phyloP scores from a whole-genome alignment of 129 eudicot genomes.

The Lonicera japonica region DNA sequence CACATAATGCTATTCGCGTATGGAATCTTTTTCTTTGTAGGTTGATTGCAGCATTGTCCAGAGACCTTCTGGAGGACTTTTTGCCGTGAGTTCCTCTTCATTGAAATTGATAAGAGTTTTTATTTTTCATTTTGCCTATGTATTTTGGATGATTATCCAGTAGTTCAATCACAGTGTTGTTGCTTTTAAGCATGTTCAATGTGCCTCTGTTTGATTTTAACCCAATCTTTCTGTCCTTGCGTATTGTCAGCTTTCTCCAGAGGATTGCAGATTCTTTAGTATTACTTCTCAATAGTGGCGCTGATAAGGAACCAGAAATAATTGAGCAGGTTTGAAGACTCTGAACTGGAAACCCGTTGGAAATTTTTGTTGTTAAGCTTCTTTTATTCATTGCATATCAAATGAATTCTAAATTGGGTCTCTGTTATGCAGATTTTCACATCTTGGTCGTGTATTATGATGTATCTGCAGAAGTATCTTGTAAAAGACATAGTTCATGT shows the following conservation, averaged over 20 bases:
- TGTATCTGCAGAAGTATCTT: slow-evolving; percentile 81
- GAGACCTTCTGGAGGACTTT: slow-evolving; percentile 81
- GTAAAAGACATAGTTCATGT: slow-evolving; percentile 45
- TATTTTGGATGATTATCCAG: background rate
- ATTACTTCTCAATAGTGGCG: slow-evolving; percentile 72
- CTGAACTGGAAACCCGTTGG: slow-evolving; percentile 6
- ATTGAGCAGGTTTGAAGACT: slow-evolving; percentile 90
- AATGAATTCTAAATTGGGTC: background rate
- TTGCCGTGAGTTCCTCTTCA: slow-evolving; percentile 60
- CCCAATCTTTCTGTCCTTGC: slow-evolving; percentile 1
- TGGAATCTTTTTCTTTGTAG: slow-evolving; percentile 29
- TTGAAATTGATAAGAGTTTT: background rate
- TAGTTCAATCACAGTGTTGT: background rate
- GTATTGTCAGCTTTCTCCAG: slow-evolving; percentile 52
- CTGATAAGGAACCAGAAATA: slow-evolving; percentile 86
- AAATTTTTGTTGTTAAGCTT: background rate
- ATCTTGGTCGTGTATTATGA: slow-evolving; percentile 79
- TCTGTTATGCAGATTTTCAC: slow-evolving; percentile 66
- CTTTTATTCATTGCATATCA: background rate
- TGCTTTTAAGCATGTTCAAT: background rate
- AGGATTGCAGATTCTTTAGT: slow-evolving; percentile 50
- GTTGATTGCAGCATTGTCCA: slow-evolving; percentile 74
- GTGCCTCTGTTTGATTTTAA: background rate
- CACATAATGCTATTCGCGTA: background rate
- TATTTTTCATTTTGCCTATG: background rate